Percentiles rank a stretch among this genome's conserved stretches.
Conservation (phyloP, 176 grass and related monocot species). For the Secale cereale region DNA sequence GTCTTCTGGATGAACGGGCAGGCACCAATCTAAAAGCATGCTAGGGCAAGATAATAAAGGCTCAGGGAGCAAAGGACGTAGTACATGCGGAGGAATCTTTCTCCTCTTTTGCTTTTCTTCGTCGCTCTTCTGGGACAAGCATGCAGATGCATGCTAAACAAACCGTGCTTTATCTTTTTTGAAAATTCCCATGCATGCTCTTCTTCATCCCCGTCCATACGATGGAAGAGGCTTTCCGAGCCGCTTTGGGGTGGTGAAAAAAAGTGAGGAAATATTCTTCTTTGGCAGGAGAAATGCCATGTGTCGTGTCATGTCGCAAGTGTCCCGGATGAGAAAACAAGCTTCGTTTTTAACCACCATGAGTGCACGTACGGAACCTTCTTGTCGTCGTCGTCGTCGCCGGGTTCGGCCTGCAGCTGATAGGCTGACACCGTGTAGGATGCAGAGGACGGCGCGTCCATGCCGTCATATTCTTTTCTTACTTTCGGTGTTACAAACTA, state of each 20-base stretch:
- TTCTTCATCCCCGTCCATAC: neutral
- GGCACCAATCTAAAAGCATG: constrained; percentile 14
- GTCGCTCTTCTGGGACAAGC: neutral
- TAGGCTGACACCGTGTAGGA: neutral
- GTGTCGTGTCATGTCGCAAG: neutral
- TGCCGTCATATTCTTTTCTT: neutral
- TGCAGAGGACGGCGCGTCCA: neutral
- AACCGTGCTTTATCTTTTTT: constrained; percentile 54
- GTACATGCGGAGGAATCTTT: constrained; percentile 43
- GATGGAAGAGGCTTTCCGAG: constrained; percentile 24
- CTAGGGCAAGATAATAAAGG: constrained; percentile 19
- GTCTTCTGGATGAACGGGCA: neutral
- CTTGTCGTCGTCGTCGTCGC: neutral
- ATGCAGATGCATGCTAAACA: constrained; percentile 36
- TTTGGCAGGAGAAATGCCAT: neutral
- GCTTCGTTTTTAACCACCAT: neutral
- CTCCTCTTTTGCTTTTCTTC: constrained; percentile 43
- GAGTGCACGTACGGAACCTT: neutral
- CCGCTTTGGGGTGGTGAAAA: constrained; percentile 16
- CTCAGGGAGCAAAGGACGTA: neutral
- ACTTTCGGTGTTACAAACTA: neutral
- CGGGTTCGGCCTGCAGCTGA: neutral
- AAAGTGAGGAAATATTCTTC: neutral
- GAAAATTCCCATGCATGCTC: constrained; percentile 50
- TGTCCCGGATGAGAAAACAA: neutral